These are phyloP conservation scores for Pseudozyma flocculosa DNA, from an alignment of 1,284 basidiomycete genomes.

Conservation along the genomic window DNA sequence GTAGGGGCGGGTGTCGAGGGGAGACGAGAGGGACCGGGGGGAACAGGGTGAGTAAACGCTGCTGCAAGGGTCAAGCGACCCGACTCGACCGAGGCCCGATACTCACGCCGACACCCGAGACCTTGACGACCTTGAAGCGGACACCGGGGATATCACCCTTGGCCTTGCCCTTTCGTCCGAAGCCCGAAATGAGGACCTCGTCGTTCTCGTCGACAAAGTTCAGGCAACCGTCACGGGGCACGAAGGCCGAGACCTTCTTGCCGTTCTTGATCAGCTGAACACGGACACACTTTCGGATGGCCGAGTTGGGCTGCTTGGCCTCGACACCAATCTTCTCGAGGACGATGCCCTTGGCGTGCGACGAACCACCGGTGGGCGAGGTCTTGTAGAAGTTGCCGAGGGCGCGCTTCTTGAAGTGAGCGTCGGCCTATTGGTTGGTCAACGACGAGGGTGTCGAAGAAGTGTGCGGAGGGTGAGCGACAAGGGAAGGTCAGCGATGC, in stretches of 20 bases:
- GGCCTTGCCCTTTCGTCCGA: conserved; percentile 99
- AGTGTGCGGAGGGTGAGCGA: too few species aligned
- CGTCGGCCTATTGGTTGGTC: conserved; percentile 74
- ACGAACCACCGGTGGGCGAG: conserved; percentile 97
- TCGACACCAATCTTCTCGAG: conserved; percentile 90
- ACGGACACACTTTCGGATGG: conserved; percentile 99
- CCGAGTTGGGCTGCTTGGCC: conserved; percentile 99
- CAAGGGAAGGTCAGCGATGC: too few species aligned
- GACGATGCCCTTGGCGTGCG: conserved; percentile 99
- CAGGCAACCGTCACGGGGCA: conserved; percentile 89
- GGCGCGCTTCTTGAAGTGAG: conserved; percentile 98
- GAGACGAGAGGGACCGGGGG: too few species aligned
- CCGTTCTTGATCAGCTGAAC: conserved; percentile 99
- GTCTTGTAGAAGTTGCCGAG: conserved; percentile 99
- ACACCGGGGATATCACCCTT: conserved; percentile 88
- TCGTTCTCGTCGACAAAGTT: conserved; percentile 93
- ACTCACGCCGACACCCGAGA: conserved; percentile 83
- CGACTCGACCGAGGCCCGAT: too few species aligned
- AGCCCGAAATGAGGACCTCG: conserved; percentile 98
- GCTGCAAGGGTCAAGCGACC: too few species aligned
- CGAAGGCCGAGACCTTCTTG: conserved; percentile 70
- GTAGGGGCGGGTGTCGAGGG: too few species aligned
- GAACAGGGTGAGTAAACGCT: too few species aligned
- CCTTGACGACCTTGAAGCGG: conserved; percentile 99
- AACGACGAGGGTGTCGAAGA: neutral